phyloP scores from a whole-genome alignment of 306 rosid genomes.

The Morella rubra region DNA sequence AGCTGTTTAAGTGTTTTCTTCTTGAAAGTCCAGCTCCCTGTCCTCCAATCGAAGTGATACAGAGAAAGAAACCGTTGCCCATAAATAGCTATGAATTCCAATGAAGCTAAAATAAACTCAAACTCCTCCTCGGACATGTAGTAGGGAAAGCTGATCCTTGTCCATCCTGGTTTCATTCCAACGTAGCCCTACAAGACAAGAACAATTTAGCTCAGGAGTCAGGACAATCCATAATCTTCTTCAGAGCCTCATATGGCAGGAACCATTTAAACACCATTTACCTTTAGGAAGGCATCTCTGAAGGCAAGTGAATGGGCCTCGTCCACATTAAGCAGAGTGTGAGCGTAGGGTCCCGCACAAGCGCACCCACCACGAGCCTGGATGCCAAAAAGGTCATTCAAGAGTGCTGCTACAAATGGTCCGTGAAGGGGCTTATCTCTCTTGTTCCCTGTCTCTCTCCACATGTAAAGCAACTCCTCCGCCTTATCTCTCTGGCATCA shows the following conservation, averaged over 20 bases:
- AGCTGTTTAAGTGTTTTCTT: slow-evolving; percentile 42
- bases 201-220: background rate
- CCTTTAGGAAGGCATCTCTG: slow-evolving; percentile 52
- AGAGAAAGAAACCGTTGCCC: slow-evolving; percentile 73
- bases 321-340: slow-evolving; percentile 56
- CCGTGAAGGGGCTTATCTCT: slow-evolving; percentile 79
- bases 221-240: background rate
- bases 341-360: slow-evolving; percentile 91
- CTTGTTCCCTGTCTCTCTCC: slow-evolving; percentile 56
- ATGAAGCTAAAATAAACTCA: slow-evolving; percentile 51
- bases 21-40: slow-evolving; percentile 64
- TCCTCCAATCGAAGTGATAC: slow-evolving; percentile 54
- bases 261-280: slow-evolving; percentile 43
- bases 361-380: background rate
- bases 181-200: slow-evolving; percentile 47
- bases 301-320: background rate
- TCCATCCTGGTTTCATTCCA: slow-evolving; percentile 90
- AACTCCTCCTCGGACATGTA: slow-evolving; percentile 38
- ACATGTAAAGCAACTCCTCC: slow-evolving; percentile 34
- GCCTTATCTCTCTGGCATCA: slow-evolving; percentile 2
- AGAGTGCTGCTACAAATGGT: slow-evolving; percentile 42
- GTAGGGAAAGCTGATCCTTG: slow-evolving; percentile 81
- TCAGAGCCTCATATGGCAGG: background rate
- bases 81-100: slow-evolving; percentile 67
- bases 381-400: too few species aligned